Evolutionary conservation across 1,139 yeast genomes (phyloP), one percentile per base, ranked within the genome.

Genomic region (Yamadazyma oceani): DNA sequence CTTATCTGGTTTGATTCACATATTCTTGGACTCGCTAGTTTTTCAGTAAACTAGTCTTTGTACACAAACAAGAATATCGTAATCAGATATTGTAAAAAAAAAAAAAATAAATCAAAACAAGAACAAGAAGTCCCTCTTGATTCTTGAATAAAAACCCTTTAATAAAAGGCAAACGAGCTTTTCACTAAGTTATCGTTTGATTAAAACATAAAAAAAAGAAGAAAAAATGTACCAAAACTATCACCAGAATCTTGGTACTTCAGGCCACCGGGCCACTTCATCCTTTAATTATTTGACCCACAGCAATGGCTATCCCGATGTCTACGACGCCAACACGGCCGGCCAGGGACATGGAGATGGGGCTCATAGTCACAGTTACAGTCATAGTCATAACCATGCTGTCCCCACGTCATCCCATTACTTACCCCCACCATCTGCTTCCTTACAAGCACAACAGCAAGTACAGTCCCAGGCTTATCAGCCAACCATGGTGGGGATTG

Each of bases 101-200:
- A 19, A 19, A 19, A 6, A 19, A 19, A 19, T 6, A 19, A 19
- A 19, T 6, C 5, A 19, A 19, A 19, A 19, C 21, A 19, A 19
- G 21, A 19, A 8, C 21, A 19, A 19, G 21, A 19, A 19, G 8
- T 6, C 8, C 21, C 5, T 6, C 21, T 19, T 19, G 21, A 6
- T 19, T 19, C 21, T 19, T 19, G 21, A 8, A 19, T 19, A 19
- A 19, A 19, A 19, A 19, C 21, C 21, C 21, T 19, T 19, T 19
- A 8, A 19, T 8, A 19, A 19, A 19, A 14, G 28, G 9, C 16
- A 21, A 46, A 44, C 68, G 72, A 66, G 64, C 73, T 67, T 65
- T 66, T 67, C 54, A 60, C 53, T 67, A 66, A 67, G 73, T 62
- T 47, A 41, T 65, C 70, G 69, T 60, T 51, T 26, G 21, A 26